These are phyloP conservation scores for Pulicaria dysenterica DNA, from an alignment of 129 eudicot species.

Conservation along the genomic window DNA sequence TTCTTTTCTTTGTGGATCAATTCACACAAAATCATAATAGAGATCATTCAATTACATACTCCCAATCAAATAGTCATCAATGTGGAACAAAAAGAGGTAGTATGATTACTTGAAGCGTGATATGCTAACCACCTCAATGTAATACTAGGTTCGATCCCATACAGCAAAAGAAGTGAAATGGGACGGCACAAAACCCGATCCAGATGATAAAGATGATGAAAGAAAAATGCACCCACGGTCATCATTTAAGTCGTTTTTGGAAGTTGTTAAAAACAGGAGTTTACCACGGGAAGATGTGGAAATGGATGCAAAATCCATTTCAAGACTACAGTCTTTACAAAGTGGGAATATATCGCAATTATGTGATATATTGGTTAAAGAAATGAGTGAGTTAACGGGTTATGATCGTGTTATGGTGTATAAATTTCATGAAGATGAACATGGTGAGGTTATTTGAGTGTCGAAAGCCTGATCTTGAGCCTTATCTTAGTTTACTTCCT, in stretches of 20 bases:
- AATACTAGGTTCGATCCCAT: slow-evolving; percentile 83
- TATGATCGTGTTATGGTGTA: slow-evolving; percentile 93
- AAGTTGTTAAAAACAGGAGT: slow-evolving; percentile 76
- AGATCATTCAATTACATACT: too few relatives aligned
- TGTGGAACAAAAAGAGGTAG: too few relatives aligned
- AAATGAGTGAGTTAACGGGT: slow-evolving; percentile 73
- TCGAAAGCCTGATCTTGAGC: slow-evolving; percentile 55
- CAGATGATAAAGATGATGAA: slow-evolving; percentile 68
- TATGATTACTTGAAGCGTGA: too few relatives aligned
- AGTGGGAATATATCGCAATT: slow-evolving; percentile 69
- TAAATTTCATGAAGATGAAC: slow-evolving; percentile 89
- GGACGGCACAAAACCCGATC: slow-evolving; percentile 92
- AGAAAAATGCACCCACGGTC: slow-evolving; percentile 89
- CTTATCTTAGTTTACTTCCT: slow-evolving; percentile 87
- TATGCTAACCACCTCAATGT: too few relatives aligned
- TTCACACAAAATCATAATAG: too few relatives aligned
- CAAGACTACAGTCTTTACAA: slow-evolving; percentile 69
- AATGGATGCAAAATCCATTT: slow-evolving; percentile 85
- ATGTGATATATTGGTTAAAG: slow-evolving; percentile 78
- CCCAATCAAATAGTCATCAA: too few relatives aligned
- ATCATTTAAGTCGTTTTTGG: slow-evolving; percentile 78
- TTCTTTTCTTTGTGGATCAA: too few relatives aligned
- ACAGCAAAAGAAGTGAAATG: slow-evolving; percentile 85
- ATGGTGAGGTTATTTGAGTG: slow-evolving; percentile 80
- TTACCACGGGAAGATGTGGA: slow-evolving; percentile 92